phyloP scores from a whole-genome alignment of 164 flowering plant genomes.

The Cinnamomum chago region DNA sequence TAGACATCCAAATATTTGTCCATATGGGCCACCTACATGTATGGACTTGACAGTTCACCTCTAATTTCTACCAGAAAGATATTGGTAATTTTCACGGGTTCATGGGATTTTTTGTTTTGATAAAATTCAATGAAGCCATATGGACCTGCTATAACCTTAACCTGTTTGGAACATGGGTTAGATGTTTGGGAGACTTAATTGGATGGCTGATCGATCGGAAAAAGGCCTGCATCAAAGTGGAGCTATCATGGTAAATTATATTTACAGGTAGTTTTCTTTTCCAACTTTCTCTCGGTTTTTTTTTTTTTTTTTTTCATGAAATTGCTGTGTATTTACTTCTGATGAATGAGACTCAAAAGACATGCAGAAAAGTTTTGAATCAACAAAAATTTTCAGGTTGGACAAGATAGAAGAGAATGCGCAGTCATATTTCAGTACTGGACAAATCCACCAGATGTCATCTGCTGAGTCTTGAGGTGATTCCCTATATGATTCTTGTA shows the following conservation, averaged over 20 bases:
- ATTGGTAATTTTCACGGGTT: not conserved
- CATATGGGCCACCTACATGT: not conserved
- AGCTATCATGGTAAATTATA: slow-evolving; percentile 92
- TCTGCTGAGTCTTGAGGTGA: slow-evolving; percentile 18
- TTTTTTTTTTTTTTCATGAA: not conserved
- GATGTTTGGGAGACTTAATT: slow-evolving; percentile 82
- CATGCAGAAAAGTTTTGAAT: not conserved
- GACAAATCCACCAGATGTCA: slow-evolving; percentile 57
- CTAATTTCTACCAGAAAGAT: not conserved
- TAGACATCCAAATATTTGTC: not conserved
- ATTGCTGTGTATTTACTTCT: too few species aligned
- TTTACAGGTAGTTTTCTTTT: slow-evolving; percentile 53
- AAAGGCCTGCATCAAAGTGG: slow-evolving; percentile 83
- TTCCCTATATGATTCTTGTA: not conserved
- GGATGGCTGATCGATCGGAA: slow-evolving; percentile 91
- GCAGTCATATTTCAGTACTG: slow-evolving; percentile 68
- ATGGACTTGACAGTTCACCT: not conserved
- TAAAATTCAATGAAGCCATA: not conserved
- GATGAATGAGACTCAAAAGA: not conserved
- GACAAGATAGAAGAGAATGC: slow-evolving; percentile 88
- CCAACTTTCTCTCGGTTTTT: not conserved
- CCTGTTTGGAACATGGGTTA: slow-evolving; percentile 15
- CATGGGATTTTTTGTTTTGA: not conserved
- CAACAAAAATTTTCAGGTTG: slow-evolving; percentile 45
- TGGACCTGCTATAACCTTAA: not conserved